Base-by-base conservation (phyloP, 2,329 filamentous ascomycete genomes). In the Fusarium camptoceras region DNA sequence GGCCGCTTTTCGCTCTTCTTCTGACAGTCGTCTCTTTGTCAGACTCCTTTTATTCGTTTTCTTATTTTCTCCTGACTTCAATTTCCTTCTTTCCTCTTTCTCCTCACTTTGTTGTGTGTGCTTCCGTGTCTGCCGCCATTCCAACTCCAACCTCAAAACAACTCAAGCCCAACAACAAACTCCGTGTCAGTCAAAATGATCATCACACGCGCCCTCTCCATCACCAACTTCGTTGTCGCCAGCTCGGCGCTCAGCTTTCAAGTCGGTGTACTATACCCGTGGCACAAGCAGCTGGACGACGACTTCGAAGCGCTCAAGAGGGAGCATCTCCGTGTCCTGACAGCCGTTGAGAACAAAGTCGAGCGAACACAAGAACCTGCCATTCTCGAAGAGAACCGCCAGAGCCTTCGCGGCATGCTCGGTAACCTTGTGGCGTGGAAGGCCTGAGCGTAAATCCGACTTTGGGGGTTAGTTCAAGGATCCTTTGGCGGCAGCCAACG, bases 261-360 rank as follows among this genome's bases (percentile, higher is more conserved):
- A 78, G 88, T 91, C 51, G 89, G 88, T 71, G 90, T 92, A 41
- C 82, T 92, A 14, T 92, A 92, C 77, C 90, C 90, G 2, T 92
- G 89, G 89, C 89, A 92, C 78, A 85, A 90, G 73, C 82, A 90
- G 75, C 81, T 92, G 9, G 87, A 91, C 67, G 83, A 86, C 22
- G 86, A 87, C 64, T 91, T 92, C 73, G 71, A 76, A 54, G 66
- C 67, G 9, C 64, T 76, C 49, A 75, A 73, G 68, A 74, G 59
- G 59, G 74, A 76, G 56, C 74, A 76, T 48, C 39, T 74, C 11
- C 66, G 68, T 22, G 71, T 76, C 47, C 55, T 76, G 18, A 41
- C 49, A 7, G 55, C 60, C 37, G 55, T 71, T 30, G 68, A 72
- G 59, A 30, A 43, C 10, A 71, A 66, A 30, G 28, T 65, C 20